These are phyloP conservation scores for Boehmeria nivea DNA, from an alignment of 306 rosid species.

Conservation along the genomic window DNA sequence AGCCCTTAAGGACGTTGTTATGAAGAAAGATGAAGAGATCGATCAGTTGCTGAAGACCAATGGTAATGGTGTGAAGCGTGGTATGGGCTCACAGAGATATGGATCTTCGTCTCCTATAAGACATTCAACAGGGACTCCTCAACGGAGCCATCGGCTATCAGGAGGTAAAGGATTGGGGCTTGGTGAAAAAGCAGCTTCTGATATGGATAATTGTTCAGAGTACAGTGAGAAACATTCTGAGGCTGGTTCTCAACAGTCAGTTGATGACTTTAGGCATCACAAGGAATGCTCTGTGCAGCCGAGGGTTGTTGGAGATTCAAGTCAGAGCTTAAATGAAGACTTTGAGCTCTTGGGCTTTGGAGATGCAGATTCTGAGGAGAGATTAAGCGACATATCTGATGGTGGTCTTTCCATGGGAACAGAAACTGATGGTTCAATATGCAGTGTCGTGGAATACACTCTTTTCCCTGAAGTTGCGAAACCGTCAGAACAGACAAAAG, in stretches of 20 bases:
- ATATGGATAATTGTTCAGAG: constrained; percentile 71
- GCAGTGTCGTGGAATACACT: constrained; percentile 88
- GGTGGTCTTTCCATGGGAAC: constrained; percentile 99
- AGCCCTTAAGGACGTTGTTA: constrained; percentile 58
- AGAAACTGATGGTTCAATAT: constrained; percentile 89
- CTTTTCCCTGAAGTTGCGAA: constrained; percentile 80
- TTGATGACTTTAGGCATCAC: constrained; percentile 54
- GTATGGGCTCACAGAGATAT: constrained; percentile 39
- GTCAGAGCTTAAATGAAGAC: constrained; percentile 57
- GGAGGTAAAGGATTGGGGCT: constrained; percentile 37
- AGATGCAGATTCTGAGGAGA: constrained; percentile 87
- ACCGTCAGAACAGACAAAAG: constrained; percentile 37
- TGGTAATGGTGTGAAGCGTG: constrained; percentile 45
- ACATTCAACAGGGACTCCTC: constrained; percentile 48
- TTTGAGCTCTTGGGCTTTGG: constrained; percentile 81
- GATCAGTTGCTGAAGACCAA: constrained; percentile 59
- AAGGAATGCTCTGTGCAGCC: constrained; percentile 37
- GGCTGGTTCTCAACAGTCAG: constrained; percentile 67
- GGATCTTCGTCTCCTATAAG: constrained; percentile 70
- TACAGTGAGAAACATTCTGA: constrained; percentile 75
- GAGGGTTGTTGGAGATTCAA: constrained; percentile 36
- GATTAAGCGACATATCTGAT: constrained; percentile 95
- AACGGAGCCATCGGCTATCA: constrained; percentile 31
- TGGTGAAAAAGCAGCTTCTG: constrained; percentile 45
- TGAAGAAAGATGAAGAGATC: constrained; percentile 80